Percentiles rank a stretch among this genome's conserved stretches.
Conservation (phyloP, 2,329 filamentous ascomycete species). For the Aspergillus tamarii region DNA sequence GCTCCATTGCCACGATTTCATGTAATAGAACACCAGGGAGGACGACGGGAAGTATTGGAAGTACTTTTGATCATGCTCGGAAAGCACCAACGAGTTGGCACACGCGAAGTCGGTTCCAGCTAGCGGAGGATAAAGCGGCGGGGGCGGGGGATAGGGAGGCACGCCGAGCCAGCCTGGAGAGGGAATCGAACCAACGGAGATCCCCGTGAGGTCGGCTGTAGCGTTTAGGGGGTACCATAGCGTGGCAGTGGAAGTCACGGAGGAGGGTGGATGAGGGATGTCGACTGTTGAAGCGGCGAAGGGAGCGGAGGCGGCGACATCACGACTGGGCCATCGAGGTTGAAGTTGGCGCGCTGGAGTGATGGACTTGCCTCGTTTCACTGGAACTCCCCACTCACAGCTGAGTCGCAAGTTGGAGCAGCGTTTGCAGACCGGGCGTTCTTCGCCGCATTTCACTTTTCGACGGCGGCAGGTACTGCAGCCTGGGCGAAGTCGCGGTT, state of each 20-base stretch:
- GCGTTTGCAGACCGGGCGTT: constrained; percentile 38
- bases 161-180: constrained; percentile 20
- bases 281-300: constrained; percentile 7
- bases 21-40: constrained; percentile 38
- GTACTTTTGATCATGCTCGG: constrained; percentile 38
- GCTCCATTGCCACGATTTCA: constrained; percentile 44
- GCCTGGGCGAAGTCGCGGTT: constrained; percentile 25
- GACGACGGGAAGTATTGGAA: constrained; percentile 40
- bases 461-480: constrained; percentile 44
- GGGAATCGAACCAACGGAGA: constrained; percentile 21
- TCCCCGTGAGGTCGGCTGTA: constrained; percentile 18
- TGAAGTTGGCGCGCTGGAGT: constrained; percentile 32
- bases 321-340: constrained; percentile 13
- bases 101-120: constrained; percentile 26
- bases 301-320: constrained; percentile 2
- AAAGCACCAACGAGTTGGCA: constrained; percentile 39
- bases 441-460: constrained; percentile 41
- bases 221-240: constrained; percentile 5
- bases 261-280: constrained; percentile 10
- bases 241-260: constrained; percentile 13
- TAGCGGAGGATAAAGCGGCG: constrained; percentile 32
- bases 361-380: constrained; percentile 29
- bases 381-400: constrained; percentile 40
- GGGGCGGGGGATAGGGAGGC: constrained; percentile 20
- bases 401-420: constrained; percentile 34